These are phyloP conservation scores for Hydnomerulius pinastri DNA, from an alignment of 768 basidiomycete species.

Conservation along the genomic window DNA sequence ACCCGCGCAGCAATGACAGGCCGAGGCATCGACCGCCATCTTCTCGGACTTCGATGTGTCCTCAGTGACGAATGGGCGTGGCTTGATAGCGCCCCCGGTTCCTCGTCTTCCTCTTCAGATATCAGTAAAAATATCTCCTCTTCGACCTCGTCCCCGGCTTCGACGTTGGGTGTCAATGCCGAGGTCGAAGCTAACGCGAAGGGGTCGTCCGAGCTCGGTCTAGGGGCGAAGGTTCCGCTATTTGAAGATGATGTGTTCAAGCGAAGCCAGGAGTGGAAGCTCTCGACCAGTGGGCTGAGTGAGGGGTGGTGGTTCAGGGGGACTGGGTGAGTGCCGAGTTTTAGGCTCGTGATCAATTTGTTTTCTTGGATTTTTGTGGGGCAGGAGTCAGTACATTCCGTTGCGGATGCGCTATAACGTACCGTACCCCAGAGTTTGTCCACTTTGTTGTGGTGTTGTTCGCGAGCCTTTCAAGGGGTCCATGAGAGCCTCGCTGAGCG, in stretches of 20 bases:
- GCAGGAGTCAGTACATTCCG: neutral
- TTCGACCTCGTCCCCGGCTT: no score
- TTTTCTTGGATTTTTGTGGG: neutral
- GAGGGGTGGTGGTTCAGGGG: conserved; percentile 85
- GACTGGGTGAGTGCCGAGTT: conserved; percentile 59
- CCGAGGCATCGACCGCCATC: conserved; percentile 85
- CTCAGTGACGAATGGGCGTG: conserved; percentile 40
- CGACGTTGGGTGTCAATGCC: neutral
- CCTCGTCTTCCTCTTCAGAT: neutral
- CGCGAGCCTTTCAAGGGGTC: no score
- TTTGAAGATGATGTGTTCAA: conserved; percentile 80
- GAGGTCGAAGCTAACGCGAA: neutral
- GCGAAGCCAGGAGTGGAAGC: conserved; percentile 79
- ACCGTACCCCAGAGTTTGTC: no score
- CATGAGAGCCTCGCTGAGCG: no score
- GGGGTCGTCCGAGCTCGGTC: neutral
- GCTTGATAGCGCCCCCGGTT: conserved; percentile 19
- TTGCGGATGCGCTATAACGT: no score
- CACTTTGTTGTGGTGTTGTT: no score
- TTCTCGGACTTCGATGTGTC: conserved; percentile 79
- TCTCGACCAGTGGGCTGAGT: conserved; percentile 88
- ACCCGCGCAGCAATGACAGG: conserved; percentile 81
- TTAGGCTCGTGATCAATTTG: neutral
- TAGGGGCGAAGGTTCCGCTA: conserved; percentile 35
- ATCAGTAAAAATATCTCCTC: conserved; percentile 5